Conservation (phyloP, 1,139 yeast species). For the Diutina mesorugosa region DNA sequence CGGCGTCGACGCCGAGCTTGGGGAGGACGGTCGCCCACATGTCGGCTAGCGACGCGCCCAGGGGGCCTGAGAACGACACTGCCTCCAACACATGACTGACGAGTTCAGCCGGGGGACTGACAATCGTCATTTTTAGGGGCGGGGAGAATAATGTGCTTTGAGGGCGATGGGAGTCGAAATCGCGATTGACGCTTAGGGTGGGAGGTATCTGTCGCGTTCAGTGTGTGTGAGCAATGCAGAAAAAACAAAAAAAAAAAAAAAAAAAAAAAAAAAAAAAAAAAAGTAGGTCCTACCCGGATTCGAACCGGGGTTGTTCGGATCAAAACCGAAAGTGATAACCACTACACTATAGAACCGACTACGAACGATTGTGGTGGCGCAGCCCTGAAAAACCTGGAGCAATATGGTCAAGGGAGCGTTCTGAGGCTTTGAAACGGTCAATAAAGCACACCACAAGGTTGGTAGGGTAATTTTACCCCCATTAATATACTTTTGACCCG, state of each 20-base stretch:
- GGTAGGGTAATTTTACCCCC: too few relatives aligned
- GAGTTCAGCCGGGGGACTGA: not conserved
- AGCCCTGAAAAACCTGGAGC: too few relatives aligned
- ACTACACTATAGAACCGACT: constrained; percentile 33
- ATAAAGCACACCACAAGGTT: too few relatives aligned
- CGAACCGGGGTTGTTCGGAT: constrained; percentile 91
- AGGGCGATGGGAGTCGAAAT: constrained; percentile 1
- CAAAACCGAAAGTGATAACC: constrained; percentile 40
- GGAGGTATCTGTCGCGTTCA: too few relatives aligned
- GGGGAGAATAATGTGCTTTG: not conserved
- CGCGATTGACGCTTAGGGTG: not conserved
- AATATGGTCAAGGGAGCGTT: too few relatives aligned
- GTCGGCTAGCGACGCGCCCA: not conserved
- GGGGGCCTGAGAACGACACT: not conserved
- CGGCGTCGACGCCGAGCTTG: not conserved
- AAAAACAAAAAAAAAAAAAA: too few relatives aligned
- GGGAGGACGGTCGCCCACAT: not conserved
- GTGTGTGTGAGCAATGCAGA: too few relatives aligned
- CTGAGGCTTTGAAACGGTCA: too few relatives aligned
- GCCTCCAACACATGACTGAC: not conserved
- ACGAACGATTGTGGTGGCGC: too few relatives aligned
- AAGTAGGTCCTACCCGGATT: constrained; percentile 79
- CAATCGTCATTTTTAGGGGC: not conserved
- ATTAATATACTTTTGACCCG: too few relatives aligned
- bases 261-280: too few relatives aligned